phyloP scores from a whole-genome alignment of 345 rosid species.

The Heritiera littoralis region DNA sequence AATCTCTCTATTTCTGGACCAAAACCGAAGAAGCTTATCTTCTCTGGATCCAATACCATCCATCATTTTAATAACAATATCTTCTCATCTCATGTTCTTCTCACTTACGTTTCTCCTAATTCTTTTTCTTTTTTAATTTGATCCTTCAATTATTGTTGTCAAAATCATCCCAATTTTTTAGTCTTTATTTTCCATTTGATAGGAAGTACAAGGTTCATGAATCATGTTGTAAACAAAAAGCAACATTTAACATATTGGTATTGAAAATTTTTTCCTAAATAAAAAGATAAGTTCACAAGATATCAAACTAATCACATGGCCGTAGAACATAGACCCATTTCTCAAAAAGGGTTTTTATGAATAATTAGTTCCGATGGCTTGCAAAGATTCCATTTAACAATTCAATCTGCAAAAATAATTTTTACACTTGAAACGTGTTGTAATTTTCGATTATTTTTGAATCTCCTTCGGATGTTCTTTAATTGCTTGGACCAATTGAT shows the following conservation, averaged over 20 bases:
- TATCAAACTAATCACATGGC: no score
- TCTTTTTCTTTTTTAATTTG: background rate
- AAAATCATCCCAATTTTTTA: background rate
- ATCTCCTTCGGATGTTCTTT: no score
- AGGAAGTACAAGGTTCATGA: background rate
- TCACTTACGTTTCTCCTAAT: background rate
- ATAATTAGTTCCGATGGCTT: no score
- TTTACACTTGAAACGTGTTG: no score
- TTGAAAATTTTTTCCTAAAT: background rate
- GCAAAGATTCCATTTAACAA: no score
- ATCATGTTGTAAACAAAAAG: slow-evolving; percentile 15
- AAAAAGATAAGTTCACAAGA: no score
- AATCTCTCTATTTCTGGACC: slow-evolving; percentile 35
- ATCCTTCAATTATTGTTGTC: slow-evolving; percentile 30
- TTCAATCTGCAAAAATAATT: no score
- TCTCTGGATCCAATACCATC: slow-evolving; percentile 37
- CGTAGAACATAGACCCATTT: no score
- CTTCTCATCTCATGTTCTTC: slow-evolving; percentile 36
- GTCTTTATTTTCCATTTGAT: background rate
- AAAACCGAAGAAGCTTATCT: slow-evolving; percentile 24
- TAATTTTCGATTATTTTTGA: no score
- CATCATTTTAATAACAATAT: background rate
- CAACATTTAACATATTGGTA: slow-evolving; percentile 5
- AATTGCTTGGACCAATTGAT: no score
- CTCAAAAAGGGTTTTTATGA: no score